Percentiles rank a stretch among this genome's conserved stretches.
These are phyloP conservation scores for Xenoacremonium recifei DNA, from an alignment of 2,329 filamentous ascomycete species.

Conservation along the genomic window DNA sequence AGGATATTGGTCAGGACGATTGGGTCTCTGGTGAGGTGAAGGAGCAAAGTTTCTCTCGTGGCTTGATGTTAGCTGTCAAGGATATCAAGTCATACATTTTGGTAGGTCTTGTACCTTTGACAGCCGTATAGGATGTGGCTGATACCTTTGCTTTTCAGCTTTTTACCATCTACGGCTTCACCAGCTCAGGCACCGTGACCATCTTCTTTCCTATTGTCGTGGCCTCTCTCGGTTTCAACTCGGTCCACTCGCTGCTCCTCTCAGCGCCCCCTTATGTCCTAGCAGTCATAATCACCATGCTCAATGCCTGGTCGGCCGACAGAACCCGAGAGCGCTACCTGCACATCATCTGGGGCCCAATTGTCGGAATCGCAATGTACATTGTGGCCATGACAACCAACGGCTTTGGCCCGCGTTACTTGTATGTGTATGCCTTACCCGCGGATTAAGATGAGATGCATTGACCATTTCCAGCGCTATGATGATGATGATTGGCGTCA, in stretches of 20 bases:
- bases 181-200: neutral
- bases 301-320: constrained; percentile 72
- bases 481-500: neutral
- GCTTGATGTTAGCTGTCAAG: no score
- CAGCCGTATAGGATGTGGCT: no score
- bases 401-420: neutral
- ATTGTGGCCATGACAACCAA: constrained; percentile 65
- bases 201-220: neutral
- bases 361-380: constrained; percentile 61
- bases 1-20: neutral
- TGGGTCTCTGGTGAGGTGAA: neutral
- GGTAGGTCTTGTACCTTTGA: no score
- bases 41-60: neutral
- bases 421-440: no score
- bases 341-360: constrained; percentile 63
- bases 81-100: neutral
- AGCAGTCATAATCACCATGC: constrained; percentile 58
- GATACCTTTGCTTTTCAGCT: no score
- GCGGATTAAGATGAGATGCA: no score
- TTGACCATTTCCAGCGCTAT: no score
- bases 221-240: constrained; percentile 15
- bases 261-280: constrained; percentile 66
- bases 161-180: no score
- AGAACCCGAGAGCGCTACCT: constrained; percentile 68
- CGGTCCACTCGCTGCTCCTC: constrained; percentile 59